Evolutionary conservation across 139 green algal genomes (phyloP), one percentile per base, ranked within the genome.

Genomic region (Picochlorum sp.): DNA sequence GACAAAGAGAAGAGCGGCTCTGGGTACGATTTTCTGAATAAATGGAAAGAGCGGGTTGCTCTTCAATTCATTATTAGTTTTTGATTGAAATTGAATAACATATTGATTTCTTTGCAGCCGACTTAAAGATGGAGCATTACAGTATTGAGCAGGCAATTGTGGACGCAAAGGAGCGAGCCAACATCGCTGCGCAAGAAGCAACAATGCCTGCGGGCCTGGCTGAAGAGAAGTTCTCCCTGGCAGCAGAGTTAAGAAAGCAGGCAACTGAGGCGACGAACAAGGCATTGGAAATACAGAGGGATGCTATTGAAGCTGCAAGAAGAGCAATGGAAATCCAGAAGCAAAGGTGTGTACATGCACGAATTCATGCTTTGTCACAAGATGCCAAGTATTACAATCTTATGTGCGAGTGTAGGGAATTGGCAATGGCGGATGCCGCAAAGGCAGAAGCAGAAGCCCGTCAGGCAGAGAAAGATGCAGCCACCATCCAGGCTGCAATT

Each of bases 201-300:
- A 13, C 25, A 7, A 59, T 58, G 41, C 67, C 60, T 29, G 57
- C 55, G 20, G 13, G 16, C 18, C 33, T 74, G 41, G 60, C 67
- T 0, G 43, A 61, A 22, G 18, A 24, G 12, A 74, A 74, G 54
- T 74, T 64, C 30, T 41, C 41, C n/a, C 52, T 69, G 41, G 66
- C 59, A 14, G 9, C 31, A 20, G 26, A 8, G 55, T 20, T n/a
- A 40, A 65, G 63, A 65, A 59, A 10, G 54, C 55, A 7, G 14
- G 49, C 4, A 37, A 32, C 36, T 39, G 55, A 26, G 31, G 29
- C 24, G 18, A 47, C 39, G 3, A 20, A 53, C 3, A 10, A 16
- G 33, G 43, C 29, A 1, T 35, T 20, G 55, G 52, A 50, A 29
- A 51, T 50, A 12, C 20, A 59, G 28, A 45, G 33, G 36, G 12